These are phyloP conservation scores for Wickerhamomyces pijperi DNA, from an alignment of 805 yeast species.

Conservation along the genomic window DNA sequence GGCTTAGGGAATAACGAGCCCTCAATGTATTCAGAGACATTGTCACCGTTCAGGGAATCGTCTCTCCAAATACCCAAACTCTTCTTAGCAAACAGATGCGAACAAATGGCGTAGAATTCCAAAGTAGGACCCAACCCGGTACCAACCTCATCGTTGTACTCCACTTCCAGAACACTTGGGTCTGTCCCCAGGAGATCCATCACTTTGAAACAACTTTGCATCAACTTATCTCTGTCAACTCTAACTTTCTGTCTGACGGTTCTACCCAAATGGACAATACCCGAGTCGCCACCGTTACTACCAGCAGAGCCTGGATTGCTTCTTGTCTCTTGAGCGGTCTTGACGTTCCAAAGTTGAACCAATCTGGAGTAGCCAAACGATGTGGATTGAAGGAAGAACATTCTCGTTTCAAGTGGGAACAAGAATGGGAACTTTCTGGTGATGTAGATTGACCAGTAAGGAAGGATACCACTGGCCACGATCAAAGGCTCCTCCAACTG, in stretches of 20 bases:
- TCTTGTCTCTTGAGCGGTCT: conserved; percentile 20
- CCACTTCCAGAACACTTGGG: conserved; percentile 80
- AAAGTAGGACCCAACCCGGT: conserved; percentile 94
- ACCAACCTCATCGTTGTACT: conserved; percentile 86
- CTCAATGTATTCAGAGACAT: conserved; percentile 27
- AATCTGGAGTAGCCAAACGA: conserved; percentile 85
- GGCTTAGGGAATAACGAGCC: conserved; percentile 74
- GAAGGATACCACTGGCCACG: conserved; percentile 78
- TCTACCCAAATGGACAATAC: conserved; percentile 43
- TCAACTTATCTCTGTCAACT: conserved; percentile 54
- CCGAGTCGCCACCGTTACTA: background rate
- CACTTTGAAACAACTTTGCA: conserved; percentile 72
- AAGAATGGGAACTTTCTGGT: conserved; percentile 69
- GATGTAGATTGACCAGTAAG: conserved; percentile 73
- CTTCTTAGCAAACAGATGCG: conserved; percentile 56
- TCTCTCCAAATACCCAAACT: conserved; percentile 61
- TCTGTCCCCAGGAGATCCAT: conserved; percentile 64
- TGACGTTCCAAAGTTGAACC: conserved; percentile 64
- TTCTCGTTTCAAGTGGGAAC: conserved; percentile 74
- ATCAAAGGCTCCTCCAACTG: conserved; percentile 85
- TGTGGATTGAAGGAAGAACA: conserved; percentile 70
- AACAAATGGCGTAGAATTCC: conserved; percentile 79
- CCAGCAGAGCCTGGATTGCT: conserved; percentile 11
- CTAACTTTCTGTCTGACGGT: conserved; percentile 72
- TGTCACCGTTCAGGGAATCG: conserved; percentile 9